These are phyloP conservation scores for Lactifluus echinatus DNA, from an alignment of 768 basidiomycete genomes.

Conservation along the genomic window DNA sequence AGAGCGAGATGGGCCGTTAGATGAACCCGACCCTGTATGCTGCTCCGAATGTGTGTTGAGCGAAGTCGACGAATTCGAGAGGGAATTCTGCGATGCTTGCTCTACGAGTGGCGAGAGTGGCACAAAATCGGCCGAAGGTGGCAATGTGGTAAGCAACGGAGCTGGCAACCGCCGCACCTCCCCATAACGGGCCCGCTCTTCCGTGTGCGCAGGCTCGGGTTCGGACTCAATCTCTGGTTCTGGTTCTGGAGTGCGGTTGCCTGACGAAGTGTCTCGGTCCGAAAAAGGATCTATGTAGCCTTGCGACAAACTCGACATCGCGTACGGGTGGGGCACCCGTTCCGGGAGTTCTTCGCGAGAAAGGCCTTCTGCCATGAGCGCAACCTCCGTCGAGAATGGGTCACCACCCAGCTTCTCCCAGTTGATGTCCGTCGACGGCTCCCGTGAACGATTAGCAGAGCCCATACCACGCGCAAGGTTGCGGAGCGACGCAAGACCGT, in stretches of 20 bases:
- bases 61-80: conserved; percentile 14
- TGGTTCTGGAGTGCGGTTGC: conserved; percentile 1
- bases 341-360: conserved; percentile 8
- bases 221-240: conserved; percentile 20
- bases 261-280: conserved; percentile 19
- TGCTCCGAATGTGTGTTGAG: conserved; percentile 9
- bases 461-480: conserved; percentile 7
- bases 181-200: not conserved
- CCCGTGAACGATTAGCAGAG: conserved; percentile 3
- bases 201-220: conserved; percentile 3
- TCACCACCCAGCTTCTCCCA: conserved; percentile 28
- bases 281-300: conserved; percentile 42
- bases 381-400: conserved; percentile 40
- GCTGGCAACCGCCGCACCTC: not conserved
- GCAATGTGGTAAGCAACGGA: conserved; percentile 14
- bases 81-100: conserved; percentile 27
- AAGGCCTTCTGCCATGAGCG: conserved; percentile 24
- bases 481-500: conserved; percentile 13
- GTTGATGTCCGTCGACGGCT: not conserved
- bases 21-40: conserved; percentile 18
- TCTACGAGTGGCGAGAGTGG: conserved; percentile 29
- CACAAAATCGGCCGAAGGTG: conserved; percentile 26
- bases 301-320: not conserved
- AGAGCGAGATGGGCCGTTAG: conserved; percentile 15
- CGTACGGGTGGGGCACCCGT: not conserved